Conservation (phyloP, 75 land plant species). For the Azolla pinnata region DNA sequence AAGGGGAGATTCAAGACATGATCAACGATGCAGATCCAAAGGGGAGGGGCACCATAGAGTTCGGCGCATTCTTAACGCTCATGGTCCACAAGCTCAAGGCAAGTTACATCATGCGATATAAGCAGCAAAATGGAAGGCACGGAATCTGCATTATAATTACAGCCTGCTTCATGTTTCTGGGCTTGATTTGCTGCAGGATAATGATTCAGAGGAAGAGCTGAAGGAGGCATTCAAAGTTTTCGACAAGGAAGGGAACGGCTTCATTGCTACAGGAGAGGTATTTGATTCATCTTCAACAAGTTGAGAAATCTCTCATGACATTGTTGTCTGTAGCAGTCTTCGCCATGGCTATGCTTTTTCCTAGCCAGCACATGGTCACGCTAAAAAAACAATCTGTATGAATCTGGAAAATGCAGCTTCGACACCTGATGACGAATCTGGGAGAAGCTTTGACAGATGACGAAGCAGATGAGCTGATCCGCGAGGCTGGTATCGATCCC, state of each 20-base stretch:
- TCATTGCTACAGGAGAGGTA: slow-evolving; percentile 39
- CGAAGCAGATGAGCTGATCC: background rate
- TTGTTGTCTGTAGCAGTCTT: too few relatives aligned
- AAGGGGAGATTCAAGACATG: slow-evolving; percentile 66
- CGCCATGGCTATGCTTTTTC: too few relatives aligned
- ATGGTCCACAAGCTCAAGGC: slow-evolving; percentile 57
- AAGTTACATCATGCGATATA: too few relatives aligned
- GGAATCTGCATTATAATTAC: too few relatives aligned
- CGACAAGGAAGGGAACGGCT: slow-evolving; percentile 67
- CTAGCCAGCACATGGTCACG: too few relatives aligned
- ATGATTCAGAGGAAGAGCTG: slow-evolving; percentile 27
- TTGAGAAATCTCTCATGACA: too few relatives aligned
- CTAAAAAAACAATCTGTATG: background rate
- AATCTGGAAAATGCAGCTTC: background rate
- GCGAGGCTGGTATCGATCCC: background rate
- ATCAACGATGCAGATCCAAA: slow-evolving; percentile 38
- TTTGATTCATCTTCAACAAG: background rate
- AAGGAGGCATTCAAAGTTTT: slow-evolving; percentile 77
- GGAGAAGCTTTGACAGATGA: slow-evolving; percentile 1
- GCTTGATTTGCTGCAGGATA: slow-evolving; percentile 9
- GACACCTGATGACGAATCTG: background rate
- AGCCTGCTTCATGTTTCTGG: too few relatives aligned
- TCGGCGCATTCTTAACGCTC: slow-evolving; percentile 49
- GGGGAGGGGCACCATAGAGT: slow-evolving; percentile 52
- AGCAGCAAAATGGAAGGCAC: too few relatives aligned